Conservation (phyloP, 176 grass and related monocot genomes). For the Musa itinerans region DNA sequence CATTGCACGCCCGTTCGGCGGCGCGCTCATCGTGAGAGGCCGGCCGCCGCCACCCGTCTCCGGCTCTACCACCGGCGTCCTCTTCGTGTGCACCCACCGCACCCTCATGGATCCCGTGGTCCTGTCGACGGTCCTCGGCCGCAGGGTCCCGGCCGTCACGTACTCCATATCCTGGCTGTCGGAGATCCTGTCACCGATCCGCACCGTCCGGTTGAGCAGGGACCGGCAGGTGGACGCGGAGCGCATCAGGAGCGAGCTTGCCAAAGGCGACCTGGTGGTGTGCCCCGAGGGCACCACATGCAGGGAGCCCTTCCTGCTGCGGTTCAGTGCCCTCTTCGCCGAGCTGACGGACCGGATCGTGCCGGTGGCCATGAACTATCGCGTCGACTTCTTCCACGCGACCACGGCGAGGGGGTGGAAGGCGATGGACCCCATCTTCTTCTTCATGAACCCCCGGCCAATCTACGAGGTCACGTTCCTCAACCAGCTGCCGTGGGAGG, state of each 20-base stretch:
- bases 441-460: slow-evolving; percentile 96
- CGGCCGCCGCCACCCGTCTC: slow-evolving; percentile 10
- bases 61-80: slow-evolving; percentile 26
- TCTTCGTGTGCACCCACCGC: slow-evolving; percentile 93
- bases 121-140: slow-evolving; percentile 48
- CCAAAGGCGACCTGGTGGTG: slow-evolving; percentile 55
- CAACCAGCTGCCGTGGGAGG: slow-evolving; percentile 67
- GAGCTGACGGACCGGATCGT: slow-evolving; percentile 94
- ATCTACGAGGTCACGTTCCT: slow-evolving; percentile 92
- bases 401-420: slow-evolving; percentile 90
- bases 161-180: slow-evolving; percentile 75
- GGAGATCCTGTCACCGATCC: slow-evolving; percentile 66
- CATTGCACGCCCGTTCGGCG: slow-evolving; percentile 53
- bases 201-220: slow-evolving; percentile 51
- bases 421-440: slow-evolving; percentile 98
- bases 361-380: slow-evolving; percentile 79
- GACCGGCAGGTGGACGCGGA: slow-evolving; percentile 40
- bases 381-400: slow-evolving; percentile 80
- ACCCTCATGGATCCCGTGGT: slow-evolving; percentile 72
- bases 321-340: slow-evolving; percentile 88
- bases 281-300: slow-evolving; percentile 98
- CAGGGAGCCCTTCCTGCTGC: slow-evolving; percentile 79
- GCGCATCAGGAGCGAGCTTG: slow-evolving; percentile 41
- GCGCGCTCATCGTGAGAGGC: slow-evolving; percentile 55
- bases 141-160: slow-evolving; percentile 54